Base-by-base conservation (phyloP, 2,329 filamentous ascomycete species). In the Tolypocladium paradoxum region DNA sequence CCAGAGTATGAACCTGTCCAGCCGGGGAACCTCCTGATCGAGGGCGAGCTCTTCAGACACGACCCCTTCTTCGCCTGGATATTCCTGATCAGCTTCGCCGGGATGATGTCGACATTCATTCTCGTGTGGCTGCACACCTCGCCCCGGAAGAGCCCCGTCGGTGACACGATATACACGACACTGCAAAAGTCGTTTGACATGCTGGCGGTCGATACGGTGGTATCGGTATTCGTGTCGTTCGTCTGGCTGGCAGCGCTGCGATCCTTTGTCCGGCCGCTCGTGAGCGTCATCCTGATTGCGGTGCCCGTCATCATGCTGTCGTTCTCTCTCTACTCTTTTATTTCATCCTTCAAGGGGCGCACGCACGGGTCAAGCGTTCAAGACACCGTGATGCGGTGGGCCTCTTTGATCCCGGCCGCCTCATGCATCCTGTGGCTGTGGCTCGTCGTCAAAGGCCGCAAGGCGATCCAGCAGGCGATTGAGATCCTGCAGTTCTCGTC, bases 161-260 rank as follows among this genome's bases (percentile, higher is more conserved):
- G 91, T 16, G 93, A 99, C 68, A 96, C 92, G 1, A 90, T 99
- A 54, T 99, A 99, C 69, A 90, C 87, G 16, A 90, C 89, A 5
- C 73, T 99, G 36, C 85, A 88, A 61, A 83, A 84, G 50, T 96
- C 91, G 0, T 93, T 95, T 63, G 85, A 93, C 64, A 85, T 97
- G 59, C 82, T 99, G 43, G 88, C 89, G 2, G 83, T 93, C 51
- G 95, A 97, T 70, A 97, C 93, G 1, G 68, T 97, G 20, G 85
- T 96, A n/a, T 87, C 93, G 1, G 76, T 96, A 38, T 75, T 95
- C 36, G 88, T 97, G 22, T 92, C 92, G 2, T 76, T 96, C 36
- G 70, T 96, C 29, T 99, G 93, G 93, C 80, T 99, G 56, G 88
- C 91, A 1, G 76, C 95, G 1, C 75, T 99, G 48, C 82, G 90